phyloP scores from a whole-genome alignment of 2,329 filamentous ascomycete genomes.

The Fusarium sp. region DNA sequence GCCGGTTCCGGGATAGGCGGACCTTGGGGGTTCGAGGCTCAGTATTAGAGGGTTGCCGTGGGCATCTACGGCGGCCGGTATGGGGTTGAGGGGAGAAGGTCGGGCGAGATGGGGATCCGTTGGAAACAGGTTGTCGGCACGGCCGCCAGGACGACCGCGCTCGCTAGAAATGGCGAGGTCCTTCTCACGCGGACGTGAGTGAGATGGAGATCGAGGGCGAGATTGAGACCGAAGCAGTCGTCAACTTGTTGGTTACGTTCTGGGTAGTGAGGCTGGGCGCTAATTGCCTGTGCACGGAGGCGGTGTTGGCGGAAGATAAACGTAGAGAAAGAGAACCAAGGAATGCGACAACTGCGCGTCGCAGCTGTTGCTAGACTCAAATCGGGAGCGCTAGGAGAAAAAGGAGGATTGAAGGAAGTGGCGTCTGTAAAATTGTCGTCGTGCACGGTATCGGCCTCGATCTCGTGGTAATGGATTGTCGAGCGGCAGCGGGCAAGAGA shows the following conservation, averaged over 20 bases:
- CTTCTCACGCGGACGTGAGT: slow-evolving; percentile 38
- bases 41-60: slow-evolving; percentile 42
- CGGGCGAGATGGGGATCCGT: slow-evolving; percentile 58
- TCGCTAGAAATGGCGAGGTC: slow-evolving; percentile 40
- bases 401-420: neutral
- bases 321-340: slow-evolving; percentile 23
- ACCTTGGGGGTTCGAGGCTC: slow-evolving; percentile 44
- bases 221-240: neutral
- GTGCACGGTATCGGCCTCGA: neutral
- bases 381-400: slow-evolving; percentile 6
- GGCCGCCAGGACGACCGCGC: slow-evolving; percentile 58
- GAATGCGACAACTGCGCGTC: slow-evolving; percentile 26
- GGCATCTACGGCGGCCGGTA: slow-evolving; percentile 43
- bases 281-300: slow-evolving; percentile 25
- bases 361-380: slow-evolving; percentile 16
- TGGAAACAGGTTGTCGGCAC: slow-evolving; percentile 52
- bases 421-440: neutral
- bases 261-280: slow-evolving; percentile 9
- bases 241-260: slow-evolving; percentile 12
- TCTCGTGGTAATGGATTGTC: slow-evolving; percentile 16
- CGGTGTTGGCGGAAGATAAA: slow-evolving; percentile 26
- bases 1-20: slow-evolving; percentile 41
- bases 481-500: slow-evolving; percentile 24
- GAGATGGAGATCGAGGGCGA: slow-evolving; percentile 1
- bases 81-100: slow-evolving; percentile 31